Conservation (phyloP, 108 stramenopile species). For the Skeletonema grethae region DNA sequence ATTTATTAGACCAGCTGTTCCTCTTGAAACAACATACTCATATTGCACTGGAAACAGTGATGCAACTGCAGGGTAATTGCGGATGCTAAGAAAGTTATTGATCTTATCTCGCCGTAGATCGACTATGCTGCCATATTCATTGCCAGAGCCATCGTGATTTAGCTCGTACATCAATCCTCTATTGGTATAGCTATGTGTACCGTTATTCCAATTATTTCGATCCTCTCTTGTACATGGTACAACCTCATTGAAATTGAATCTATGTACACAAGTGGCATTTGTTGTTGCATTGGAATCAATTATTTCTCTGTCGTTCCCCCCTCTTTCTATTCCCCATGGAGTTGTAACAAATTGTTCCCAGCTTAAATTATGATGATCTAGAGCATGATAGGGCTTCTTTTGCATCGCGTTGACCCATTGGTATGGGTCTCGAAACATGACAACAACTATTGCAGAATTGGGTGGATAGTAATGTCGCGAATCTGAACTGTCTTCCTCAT, state of each 20-base stretch:
- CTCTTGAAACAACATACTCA: conserved; percentile 39
- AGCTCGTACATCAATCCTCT: conserved; percentile 46
- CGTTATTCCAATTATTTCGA: conserved; percentile 21
- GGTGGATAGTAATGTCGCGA: conserved; percentile 2
- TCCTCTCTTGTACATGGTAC: conserved; percentile 37
- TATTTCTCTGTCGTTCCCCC: conserved; percentile 26
- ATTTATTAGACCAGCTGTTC: conserved; percentile 29
- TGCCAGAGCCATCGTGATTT: conserved; percentile 46
- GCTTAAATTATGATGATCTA: conserved; percentile 43
- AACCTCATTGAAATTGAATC: conserved; percentile 23
- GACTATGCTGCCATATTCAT: conserved; percentile 39
- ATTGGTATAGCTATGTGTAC: conserved; percentile 14
- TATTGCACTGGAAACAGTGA: conserved; percentile 44
- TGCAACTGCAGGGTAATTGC: conserved; percentile 17
- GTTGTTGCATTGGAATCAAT: conserved; percentile 10
- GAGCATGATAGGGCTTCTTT: conserved; percentile 50
- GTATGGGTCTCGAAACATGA: conserved; percentile 54
- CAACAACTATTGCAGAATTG: conserved; percentile 46
- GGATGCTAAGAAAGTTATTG: conserved; percentile 40
- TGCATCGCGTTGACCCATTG: conserved; percentile 70
- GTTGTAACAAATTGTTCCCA: conserved; percentile 51
- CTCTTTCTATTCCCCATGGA: conserved; percentile 51
- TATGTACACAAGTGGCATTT: conserved; percentile 30
- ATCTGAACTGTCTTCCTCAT: conserved; percentile 25
- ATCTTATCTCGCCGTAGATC: conserved; percentile 63